These are phyloP conservation scores for Irpex rosettiformis DNA, from an alignment of 1,284 basidiomycete genomes.

Conservation along the genomic window DNA sequence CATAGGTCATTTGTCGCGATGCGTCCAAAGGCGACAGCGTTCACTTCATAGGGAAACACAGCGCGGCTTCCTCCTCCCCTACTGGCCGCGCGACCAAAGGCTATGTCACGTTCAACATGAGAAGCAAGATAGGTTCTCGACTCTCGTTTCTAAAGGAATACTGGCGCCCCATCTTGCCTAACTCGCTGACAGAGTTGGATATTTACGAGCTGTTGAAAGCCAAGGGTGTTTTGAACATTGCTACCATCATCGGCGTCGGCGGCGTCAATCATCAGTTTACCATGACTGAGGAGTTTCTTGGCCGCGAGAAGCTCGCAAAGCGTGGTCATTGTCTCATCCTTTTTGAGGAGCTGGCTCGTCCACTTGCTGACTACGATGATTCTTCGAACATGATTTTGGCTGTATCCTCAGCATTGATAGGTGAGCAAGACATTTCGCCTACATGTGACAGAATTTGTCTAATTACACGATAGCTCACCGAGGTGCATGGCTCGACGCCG, in stretches of 20 bases:
- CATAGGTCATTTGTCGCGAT: neutral
- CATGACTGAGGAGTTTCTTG: neutral
- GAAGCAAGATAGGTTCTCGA: neutral
- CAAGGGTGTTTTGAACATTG: neutral
- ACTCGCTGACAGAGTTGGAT: neutral
- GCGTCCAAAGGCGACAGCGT: neutral
- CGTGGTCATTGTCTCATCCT: conserved; percentile 1
- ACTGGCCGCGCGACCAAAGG: conserved; percentile 7
- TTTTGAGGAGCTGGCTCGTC: neutral
- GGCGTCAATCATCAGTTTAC: neutral
- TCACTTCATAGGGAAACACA: neutral
- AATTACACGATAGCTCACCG: neutral
- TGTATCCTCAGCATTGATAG: neutral
- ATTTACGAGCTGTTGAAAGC: neutral
- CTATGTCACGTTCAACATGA: conserved; percentile 3
- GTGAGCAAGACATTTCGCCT: neutral
- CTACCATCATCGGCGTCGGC: conserved; percentile 1
- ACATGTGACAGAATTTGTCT: too few species aligned
- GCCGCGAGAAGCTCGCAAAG: neutral
- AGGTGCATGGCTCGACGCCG: neutral
- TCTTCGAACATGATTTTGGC: neutral
- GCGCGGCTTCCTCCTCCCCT: neutral
- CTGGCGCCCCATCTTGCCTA: conserved; percentile 4
- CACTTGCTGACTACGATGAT: neutral
- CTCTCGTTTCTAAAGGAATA: conserved; percentile 8